Conservation (phyloP, 495 filamentous ascomycete genomes). For the Xeromyces bisporus region DNA sequence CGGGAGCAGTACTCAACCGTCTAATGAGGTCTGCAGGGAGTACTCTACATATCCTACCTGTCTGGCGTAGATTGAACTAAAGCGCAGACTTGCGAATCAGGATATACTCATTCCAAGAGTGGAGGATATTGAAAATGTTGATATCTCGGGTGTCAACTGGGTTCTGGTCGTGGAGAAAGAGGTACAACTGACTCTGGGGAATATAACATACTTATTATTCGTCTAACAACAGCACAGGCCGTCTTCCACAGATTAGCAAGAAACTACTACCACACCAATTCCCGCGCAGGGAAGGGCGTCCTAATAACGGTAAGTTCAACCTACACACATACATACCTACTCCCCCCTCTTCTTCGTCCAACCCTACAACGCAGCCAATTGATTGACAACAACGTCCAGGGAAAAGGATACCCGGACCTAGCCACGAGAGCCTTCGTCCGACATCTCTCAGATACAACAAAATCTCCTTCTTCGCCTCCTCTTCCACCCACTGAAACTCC, state of each 20-base stretch:
- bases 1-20: no score
- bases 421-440: slow-evolving; percentile 51
- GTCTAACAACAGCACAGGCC: slow-evolving; percentile 42
- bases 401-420: slow-evolving; percentile 86
- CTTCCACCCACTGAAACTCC: no score
- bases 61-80: background rate
- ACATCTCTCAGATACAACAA: slow-evolving; percentile 13
- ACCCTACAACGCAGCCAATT: no score
- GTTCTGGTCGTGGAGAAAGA: slow-evolving; percentile 88
- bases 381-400: slow-evolving; percentile 26
- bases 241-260: slow-evolving; percentile 56
- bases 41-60: background rate
- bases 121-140: slow-evolving; percentile 33
- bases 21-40: slow-evolving; percentile 4
- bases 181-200: slow-evolving; percentile 22
- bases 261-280: slow-evolving; percentile 33
- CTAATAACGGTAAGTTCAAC: slow-evolving; percentile 53
- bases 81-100: slow-evolving; percentile 16
- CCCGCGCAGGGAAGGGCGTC: slow-evolving; percentile 38
- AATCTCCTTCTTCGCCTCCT: slow-evolving; percentile 14
- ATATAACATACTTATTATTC: background rate
- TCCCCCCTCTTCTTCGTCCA: no score
- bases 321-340: no score
- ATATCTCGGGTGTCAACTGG: slow-evolving; percentile 43
- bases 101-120: slow-evolving; percentile 50